Evolutionary conservation across 371 early-diverging fungal genomes (phyloP), one percentile per base, ranked within the genome.

Genomic region (Basidiobolus meristosporus): DNA sequence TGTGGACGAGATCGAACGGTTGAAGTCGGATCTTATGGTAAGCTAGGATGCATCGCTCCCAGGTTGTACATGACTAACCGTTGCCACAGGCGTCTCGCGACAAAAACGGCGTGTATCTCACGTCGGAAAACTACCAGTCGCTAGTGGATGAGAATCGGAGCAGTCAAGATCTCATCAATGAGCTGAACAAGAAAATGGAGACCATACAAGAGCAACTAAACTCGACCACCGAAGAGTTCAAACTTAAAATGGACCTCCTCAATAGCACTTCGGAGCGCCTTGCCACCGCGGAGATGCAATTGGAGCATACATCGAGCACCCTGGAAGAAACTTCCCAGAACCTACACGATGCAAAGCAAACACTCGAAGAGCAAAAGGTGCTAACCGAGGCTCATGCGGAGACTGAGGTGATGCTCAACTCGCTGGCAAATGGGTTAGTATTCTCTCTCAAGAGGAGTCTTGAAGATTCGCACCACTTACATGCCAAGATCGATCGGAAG

Each of bases 11-110:
- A 58, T 62, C 34, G 59, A 53, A 23, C 51, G 56, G 18, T 46
- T 62, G 23, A 52, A 56, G 39, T 42, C 48, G 7, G 54, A 56
- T 33, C 53, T 62, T 16, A 47, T 41, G 32, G n/a, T n/a, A n/a
- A n/a, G n/a, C n/a, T n/a, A n/a, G n/a, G n/a, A n/a, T n/a, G n/a
- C n/a, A n/a, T n/a, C n/a, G n/a, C n/a, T n/a, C n/a, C n/a, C n/a
- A n/a, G n/a, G n/a, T n/a, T n/a, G n/a, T n/a, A n/a, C n/a, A n/a
- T n/a, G n/a, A n/a, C n/a, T n/a, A n/a, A n/a, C n/a, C n/a, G n/a
- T n/a, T n/a, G n/a, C n/a, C n/a, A n/a, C n/a, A n/a, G n/a, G 82
- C 77, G 1, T 58, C 73, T 0, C 65, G 77, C 7, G 77, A 77
- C 7, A 76, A 77, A 43, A 75, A 75, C 40, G 86, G 86, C 2